phyloP scores from a whole-genome alignment of 257 asterid species.

The Solanum dulcamara region DNA sequence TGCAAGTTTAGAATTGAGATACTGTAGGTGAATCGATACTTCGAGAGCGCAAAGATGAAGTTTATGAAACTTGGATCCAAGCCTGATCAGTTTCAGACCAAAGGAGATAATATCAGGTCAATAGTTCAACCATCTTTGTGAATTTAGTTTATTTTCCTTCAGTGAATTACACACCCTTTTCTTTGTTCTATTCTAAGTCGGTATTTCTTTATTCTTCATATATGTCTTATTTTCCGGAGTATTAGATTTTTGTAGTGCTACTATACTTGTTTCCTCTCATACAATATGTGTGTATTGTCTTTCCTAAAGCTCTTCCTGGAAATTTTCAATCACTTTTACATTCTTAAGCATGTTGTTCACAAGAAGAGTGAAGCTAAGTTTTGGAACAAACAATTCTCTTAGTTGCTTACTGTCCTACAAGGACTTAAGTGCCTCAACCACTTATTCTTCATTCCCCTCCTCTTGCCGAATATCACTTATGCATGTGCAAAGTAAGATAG shows the following conservation, averaged over 20 bases:
- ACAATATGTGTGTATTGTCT: not conserved
- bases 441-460: not conserved
- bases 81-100: conserved; percentile 78
- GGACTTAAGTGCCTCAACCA: not conserved
- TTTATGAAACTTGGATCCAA: conserved; percentile 95
- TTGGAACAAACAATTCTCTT: not conserved
- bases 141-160: not conserved
- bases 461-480: not conserved
- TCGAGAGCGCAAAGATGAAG: conserved; percentile 46
- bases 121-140: not conserved
- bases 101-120: conserved; percentile 72
- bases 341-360: not conserved
- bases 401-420: not conserved
- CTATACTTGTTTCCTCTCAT: not conserved
- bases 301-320: not conserved
- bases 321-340: not conserved
- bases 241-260: not conserved
- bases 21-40: not conserved
- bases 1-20: not conserved
- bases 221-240: not conserved
- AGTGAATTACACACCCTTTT: not conserved
- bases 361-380: not conserved
- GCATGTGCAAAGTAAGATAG: not conserved
- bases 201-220: not conserved
- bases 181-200: not conserved